Evolutionary conservation across 1,284 basidiomycete species (phyloP), one percentile per base, ranked within the genome.

Genomic region (Psilocybe mexicana): DNA sequence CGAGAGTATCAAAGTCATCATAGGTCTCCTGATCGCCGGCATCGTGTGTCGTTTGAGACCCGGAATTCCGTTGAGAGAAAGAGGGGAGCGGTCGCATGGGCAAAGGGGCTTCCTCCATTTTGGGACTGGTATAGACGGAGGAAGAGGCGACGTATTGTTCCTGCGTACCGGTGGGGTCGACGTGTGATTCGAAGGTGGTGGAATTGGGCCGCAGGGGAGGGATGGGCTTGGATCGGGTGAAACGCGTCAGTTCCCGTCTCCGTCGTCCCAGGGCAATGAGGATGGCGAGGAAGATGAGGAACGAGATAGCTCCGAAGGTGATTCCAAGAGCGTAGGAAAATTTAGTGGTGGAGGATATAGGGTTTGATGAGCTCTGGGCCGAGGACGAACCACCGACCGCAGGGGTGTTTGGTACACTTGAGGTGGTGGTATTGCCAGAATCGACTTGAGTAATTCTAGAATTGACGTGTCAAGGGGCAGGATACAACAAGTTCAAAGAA

Each of bases 271-370:
- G 54, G 55, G 63, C 50, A 8, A 65, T 10, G 23, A 56, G 18
- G 45, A 67, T 53, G 12, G 40, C 36, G 8, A 66, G 5, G 25
- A 67, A 57, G 42, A 67, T 56, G 26, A 63, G 38, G 50, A 64
- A 55, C 24, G 59, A 54, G 3, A 66, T 45, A 0, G 54, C 25
- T 6, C 63, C 66, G 11, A 63, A 59, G 40, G 60, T 54, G 18
- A 52, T 49, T 26, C 66, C 66, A 10, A 65, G 50, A 18, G 44
- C 59, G 6, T 64, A 54, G 2, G 60, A 55, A n/a, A 65, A 42
- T 35, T 54, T 58, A 18, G 61, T 59, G 26, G 43, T 59, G 28
- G 52, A 43, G 10, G 55, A 35, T 44, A 46, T 56, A 42, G 58
- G 47, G 30, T 58, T 49, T 25, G 54, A 36, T 18, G 61, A 35